Evolutionary conservation across 495 filamentous ascomycete species (phyloP).

Genomic region (Parathielavia hyrcaniae): DNA sequence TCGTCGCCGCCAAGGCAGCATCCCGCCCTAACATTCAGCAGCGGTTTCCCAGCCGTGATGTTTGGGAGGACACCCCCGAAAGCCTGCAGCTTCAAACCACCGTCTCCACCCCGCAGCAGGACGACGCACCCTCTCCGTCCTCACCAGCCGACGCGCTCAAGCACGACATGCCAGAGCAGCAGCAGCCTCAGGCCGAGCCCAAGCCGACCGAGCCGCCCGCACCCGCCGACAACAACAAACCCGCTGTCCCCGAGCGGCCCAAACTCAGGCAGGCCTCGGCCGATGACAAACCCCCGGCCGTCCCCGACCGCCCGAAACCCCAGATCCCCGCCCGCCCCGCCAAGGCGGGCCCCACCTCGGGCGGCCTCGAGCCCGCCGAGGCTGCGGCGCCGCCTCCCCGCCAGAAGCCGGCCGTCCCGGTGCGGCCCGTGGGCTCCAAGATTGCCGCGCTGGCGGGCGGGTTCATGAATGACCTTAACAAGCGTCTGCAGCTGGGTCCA

Average conservation of each 20-base stretch:
- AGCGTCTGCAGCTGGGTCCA: constrained; percentile 74
- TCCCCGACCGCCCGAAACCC: constrained; percentile 68
- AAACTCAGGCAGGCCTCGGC: constrained; percentile 46
- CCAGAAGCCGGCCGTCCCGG: constrained; percentile 72
- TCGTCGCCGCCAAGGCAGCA: constrained; percentile 43
- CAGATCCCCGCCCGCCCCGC: constrained; percentile 65
- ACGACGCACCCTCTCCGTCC: constrained; percentile 30
- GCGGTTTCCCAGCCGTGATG: constrained; percentile 87
- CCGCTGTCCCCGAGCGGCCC: constrained; percentile 40
- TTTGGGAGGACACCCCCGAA: constrained; percentile 94
- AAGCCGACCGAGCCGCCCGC: constrained; percentile 15
- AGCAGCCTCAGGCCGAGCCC: constrained; percentile 20
- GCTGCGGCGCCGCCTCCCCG: constrained; percentile 44
- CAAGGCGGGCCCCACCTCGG: constrained; percentile 42
- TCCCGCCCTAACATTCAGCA: constrained; percentile 48
- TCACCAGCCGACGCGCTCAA: constrained; percentile 17
- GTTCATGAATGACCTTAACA: constrained; percentile 86
- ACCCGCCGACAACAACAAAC: constrained; percentile 34
- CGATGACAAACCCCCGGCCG: constrained; percentile 35
- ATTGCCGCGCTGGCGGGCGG: constrained; percentile 85
- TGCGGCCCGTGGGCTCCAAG: constrained; percentile 71
- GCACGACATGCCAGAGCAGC: constrained; percentile 19
- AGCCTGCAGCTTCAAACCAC: constrained; percentile 75
- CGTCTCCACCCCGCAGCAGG: constrained; percentile 56
- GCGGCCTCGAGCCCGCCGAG: constrained; percentile 34